Conservation (phyloP, 78 protist species). For the slime mould (Dictyostelium discoideum) region DNA sequence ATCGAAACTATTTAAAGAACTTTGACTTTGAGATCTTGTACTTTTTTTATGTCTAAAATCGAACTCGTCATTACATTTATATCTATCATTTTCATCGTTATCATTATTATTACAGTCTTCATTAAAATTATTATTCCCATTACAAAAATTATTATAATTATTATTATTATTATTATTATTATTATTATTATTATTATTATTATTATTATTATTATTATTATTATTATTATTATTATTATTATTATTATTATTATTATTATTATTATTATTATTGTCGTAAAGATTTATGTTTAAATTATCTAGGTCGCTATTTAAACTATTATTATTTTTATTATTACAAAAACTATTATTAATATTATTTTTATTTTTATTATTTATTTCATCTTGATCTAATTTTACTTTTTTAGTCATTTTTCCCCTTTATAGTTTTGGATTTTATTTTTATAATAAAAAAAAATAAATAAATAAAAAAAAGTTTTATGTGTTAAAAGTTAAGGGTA, state of each 20-base stretch:
- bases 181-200: background rate
- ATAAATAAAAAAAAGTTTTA: no score
- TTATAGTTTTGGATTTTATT: no score
- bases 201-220: background rate
- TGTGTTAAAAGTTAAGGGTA: no score
- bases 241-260: background rate
- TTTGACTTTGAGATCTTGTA: background rate
- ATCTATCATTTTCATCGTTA: background rate
- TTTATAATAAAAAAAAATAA: no score
- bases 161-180: background rate
- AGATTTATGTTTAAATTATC: background rate
- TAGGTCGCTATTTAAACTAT: background rate
- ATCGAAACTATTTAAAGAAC: background rate
- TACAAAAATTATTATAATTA: background rate
- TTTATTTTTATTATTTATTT: no score
- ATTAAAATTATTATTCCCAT: background rate
- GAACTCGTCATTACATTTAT: background rate
- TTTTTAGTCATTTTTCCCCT: background rate
- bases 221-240: background rate
- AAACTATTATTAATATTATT: no score
- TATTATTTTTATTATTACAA: background rate
- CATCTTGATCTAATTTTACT: background rate
- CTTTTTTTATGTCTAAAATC: background rate
- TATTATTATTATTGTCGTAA: background rate
- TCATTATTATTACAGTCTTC: background rate